Percentiles rank a stretch among this genome's conserved stretches.
Conservation (phyloP, 345 rosid species). For the Anastatica hierochuntica region DNA sequence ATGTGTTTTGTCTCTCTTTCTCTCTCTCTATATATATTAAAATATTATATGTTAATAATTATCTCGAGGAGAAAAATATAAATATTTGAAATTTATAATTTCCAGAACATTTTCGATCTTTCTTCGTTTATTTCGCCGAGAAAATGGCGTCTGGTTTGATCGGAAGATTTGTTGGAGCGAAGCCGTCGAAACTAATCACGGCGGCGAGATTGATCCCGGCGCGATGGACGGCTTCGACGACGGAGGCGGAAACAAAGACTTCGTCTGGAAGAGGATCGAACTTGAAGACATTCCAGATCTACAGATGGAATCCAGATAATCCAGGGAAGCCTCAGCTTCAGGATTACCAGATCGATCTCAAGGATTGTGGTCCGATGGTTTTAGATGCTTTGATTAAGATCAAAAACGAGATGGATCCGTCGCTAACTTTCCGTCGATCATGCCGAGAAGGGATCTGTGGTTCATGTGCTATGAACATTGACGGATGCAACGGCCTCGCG, state of each 20-base stretch:
- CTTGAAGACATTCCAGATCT: conserved; percentile 76
- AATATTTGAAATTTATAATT: too few species aligned
- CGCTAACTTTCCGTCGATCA: conserved; percentile 88
- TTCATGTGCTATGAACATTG: conserved; percentile 93
- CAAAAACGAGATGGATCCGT: conserved; percentile 89
- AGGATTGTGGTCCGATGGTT: conserved; percentile 93
- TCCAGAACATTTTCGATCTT: neutral
- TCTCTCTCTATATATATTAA: too few species aligned
- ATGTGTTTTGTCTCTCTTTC: neutral
- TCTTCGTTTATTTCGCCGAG: neutral
- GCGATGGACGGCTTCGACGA: conserved; percentile 40
- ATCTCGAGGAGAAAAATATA: too few species aligned
- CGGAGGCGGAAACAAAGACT: conserved; percentile 44
- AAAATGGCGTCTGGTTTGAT: conserved; percentile 45
- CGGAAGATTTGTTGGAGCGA: conserved; percentile 30
- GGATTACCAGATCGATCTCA: conserved; percentile 67
- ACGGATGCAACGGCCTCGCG: conserved; percentile 92
- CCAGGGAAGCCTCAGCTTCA: conserved; percentile 62
- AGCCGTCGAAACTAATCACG: conserved; percentile 14
- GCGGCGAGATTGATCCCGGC: conserved; percentile 29
- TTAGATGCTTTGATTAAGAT: conserved; percentile 93
- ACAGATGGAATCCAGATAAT: conserved; percentile 85
- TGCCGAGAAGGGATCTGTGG: conserved; percentile 98
- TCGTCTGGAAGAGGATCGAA: conserved; percentile 22
- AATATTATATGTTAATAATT: too few species aligned